Conservation (phyloP, 176 grass and related monocot species). For the Olyra latifolia region DNA sequence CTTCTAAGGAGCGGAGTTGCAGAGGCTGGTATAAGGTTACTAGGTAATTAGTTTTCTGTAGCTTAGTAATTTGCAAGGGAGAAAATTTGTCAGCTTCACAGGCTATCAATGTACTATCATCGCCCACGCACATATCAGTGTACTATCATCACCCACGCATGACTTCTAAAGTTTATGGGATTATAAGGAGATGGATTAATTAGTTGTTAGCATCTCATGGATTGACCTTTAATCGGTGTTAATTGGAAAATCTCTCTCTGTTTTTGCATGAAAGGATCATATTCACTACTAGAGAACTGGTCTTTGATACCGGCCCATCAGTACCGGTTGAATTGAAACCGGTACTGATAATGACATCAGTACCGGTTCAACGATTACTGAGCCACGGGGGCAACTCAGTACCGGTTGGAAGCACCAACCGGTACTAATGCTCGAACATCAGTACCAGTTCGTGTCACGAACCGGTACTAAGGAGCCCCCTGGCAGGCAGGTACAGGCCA, state of each 20-base stretch:
- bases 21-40: not conserved
- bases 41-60: constrained; percentile 6
- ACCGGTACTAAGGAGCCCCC: no score
- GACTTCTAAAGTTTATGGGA: constrained; percentile 3
- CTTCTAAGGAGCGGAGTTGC: constrained; percentile 37
- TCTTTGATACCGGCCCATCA: no score
- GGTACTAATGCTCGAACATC: no score
- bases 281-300: no score
- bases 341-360: no score
- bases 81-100: constrained; percentile 96
- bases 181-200: not conserved
- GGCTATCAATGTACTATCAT: constrained; percentile 26
- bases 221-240: not conserved
- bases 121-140: no score
- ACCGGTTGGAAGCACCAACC: no score
- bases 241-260: not conserved
- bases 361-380: no score
- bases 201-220: not conserved
- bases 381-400: no score
- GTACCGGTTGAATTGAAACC: no score
- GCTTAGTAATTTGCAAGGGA: constrained; percentile 37
- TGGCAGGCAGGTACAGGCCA: no score
- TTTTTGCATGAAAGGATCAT: not conserved
- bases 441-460: no score
- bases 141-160: constrained; percentile 12